These are phyloP conservation scores for Iberis pinnata DNA, from an alignment of 345 rosid species.

Conservation along the genomic window DNA sequence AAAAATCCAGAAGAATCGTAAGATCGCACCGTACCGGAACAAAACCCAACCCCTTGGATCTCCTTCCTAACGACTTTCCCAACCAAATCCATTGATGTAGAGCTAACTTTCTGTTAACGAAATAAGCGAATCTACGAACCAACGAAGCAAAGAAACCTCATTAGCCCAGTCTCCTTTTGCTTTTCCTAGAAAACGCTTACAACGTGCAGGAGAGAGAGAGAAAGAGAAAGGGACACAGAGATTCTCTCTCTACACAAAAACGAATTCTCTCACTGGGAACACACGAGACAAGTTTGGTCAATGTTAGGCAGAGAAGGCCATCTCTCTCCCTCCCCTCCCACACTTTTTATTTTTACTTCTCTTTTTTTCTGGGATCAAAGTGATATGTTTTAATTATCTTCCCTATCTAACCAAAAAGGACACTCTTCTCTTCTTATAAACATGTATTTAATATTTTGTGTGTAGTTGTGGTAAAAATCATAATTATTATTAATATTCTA, in stretches of 20 bases:
- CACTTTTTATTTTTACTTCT: too few species aligned
- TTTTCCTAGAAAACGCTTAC: conserved; percentile 9
- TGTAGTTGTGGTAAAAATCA: too few species aligned
- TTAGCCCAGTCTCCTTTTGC: neutral
- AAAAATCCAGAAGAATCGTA: conserved; percentile 50
- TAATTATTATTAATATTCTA: too few species aligned
- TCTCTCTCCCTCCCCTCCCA: too few species aligned
- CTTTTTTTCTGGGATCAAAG: too few species aligned
- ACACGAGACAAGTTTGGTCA: too few species aligned
- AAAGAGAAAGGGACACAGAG: conserved; percentile 15
- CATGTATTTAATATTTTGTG: too few species aligned
- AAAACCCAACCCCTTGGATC: conserved; percentile 40
- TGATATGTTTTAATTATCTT: too few species aligned
- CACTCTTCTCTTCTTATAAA: too few species aligned
- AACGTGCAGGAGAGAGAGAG: conserved; percentile 22
- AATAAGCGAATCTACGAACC: conserved; percentile 20
- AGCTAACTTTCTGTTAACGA: conserved; percentile 12
- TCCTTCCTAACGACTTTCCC: conserved; percentile 56
- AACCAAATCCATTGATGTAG: conserved; percentile 47
- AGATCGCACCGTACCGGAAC: conserved; percentile 49
- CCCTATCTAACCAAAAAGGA: too few species aligned
- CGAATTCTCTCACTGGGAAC: conserved; percentile 12
- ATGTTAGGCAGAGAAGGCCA: too few species aligned
- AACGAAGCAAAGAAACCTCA: conserved; percentile 13
- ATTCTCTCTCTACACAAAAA: conserved; percentile 22